These are phyloP conservation scores for Opeltia flavorubescens DNA, from an alignment of 495 filamentous ascomycete species.

Conservation along the genomic window DNA sequence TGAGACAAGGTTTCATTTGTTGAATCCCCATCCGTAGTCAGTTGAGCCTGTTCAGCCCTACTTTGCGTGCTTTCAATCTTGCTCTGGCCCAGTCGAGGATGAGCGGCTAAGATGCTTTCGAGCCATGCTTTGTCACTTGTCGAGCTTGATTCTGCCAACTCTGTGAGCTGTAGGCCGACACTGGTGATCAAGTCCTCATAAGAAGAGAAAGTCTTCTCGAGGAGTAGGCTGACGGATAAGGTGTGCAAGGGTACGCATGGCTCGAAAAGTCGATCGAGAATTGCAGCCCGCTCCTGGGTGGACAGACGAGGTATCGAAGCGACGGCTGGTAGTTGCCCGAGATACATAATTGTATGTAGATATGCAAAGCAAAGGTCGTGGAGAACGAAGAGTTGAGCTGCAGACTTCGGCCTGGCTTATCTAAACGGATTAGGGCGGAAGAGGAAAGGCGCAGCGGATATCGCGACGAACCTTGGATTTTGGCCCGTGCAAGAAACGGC, in stretches of 20 bases:
- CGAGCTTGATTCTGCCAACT: slow-evolving; percentile 34
- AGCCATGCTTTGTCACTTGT: slow-evolving; percentile 42
- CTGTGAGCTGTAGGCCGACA: slow-evolving; percentile 40
- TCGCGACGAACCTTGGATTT: no score
- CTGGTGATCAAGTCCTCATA: slow-evolving; percentile 46
- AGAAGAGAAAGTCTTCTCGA: slow-evolving; percentile 44
- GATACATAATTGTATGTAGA: slow-evolving; percentile 7
- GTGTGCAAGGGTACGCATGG: slow-evolving; percentile 61
- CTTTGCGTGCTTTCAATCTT: slow-evolving; percentile 66
- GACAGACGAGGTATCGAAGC: slow-evolving; percentile 38
- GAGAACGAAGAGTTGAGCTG: neutral
- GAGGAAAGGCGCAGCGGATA: no score
- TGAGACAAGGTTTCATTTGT: slow-evolving; percentile 42
- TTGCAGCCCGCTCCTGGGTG: slow-evolving; percentile 37
- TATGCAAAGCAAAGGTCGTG: no score
- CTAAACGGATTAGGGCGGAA: no score
- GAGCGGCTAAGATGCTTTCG: slow-evolving; percentile 63
- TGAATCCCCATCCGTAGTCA: slow-evolving; percentile 37
- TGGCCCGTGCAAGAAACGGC: no score
- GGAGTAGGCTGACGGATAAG: slow-evolving; percentile 52
- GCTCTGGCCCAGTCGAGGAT: slow-evolving; percentile 74
- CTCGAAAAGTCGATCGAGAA: slow-evolving; percentile 81
- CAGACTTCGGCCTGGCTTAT: no score
- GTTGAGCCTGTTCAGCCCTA: slow-evolving; percentile 62
- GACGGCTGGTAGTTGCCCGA: slow-evolving; percentile 33